Percentiles rank a stretch among this genome's conserved stretches.
These are phyloP conservation scores for Malus sylvestris DNA, from an alignment of 306 rosid genomes.

Conservation along the genomic window DNA sequence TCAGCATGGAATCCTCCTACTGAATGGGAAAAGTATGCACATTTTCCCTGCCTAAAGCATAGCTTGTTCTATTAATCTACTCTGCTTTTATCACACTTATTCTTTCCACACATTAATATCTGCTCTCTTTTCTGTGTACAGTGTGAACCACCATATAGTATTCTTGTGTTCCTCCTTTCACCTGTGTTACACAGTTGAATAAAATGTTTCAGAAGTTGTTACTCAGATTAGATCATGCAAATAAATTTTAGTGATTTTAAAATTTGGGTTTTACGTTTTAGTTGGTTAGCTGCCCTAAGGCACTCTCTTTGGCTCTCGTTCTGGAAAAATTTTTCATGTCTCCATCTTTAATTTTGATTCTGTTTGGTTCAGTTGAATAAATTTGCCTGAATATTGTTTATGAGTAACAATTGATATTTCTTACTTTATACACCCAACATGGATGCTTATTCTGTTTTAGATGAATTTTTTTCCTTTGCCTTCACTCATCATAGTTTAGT, in stretches of 20 bases:
- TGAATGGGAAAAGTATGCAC: conserved; percentile 90
- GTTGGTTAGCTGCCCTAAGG: neutral
- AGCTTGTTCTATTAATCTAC: neutral
- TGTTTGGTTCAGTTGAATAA: neutral
- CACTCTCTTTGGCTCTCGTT: neutral
- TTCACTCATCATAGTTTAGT: neutral
- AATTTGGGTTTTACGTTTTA: neutral
- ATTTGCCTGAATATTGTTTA: neutral
- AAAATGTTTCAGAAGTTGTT: neutral
- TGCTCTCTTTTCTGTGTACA: neutral
- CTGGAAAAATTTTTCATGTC: neutral
- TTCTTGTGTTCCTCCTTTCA: neutral
- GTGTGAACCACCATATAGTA: too few relatives aligned
- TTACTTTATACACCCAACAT: neutral
- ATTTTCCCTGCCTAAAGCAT: neutral
- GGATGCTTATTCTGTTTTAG: neutral
- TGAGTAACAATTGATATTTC: neutral
- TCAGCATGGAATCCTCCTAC: conserved; percentile 93
- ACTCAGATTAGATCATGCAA: neutral
- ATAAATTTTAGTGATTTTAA: neutral
- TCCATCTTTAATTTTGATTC: neutral
- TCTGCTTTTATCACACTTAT: neutral
- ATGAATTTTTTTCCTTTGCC: neutral
- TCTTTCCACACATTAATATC: neutral
- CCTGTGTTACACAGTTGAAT: neutral